A percentile compares a stretch with the other conserved stretches of the same genome.
Conservation (phyloP, 2,329 filamentous ascomycete genomes). For the Aspergillus eucalypticola region DNA sequence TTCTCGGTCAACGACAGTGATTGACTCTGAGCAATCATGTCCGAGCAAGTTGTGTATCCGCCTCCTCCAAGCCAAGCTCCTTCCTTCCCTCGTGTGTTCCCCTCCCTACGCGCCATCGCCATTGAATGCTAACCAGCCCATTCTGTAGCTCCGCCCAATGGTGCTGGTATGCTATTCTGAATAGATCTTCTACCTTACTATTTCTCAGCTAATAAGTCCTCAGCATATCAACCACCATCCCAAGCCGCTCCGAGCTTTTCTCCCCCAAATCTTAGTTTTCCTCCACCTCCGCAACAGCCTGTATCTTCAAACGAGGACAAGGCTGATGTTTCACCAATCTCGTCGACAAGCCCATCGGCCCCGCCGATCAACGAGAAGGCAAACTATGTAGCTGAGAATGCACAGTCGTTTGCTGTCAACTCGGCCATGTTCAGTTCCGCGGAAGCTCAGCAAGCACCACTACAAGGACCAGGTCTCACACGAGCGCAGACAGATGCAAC, state of each 20-base stretch:
- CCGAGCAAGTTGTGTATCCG: slow-evolving; percentile 21
- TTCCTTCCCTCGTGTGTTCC: slow-evolving; percentile 19
- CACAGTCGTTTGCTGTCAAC: neutral
- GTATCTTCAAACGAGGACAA: slow-evolving; percentile 8
- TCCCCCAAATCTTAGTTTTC: slow-evolving; percentile 16
- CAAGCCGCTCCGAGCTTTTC: slow-evolving; percentile 18
- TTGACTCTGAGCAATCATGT: neutral
- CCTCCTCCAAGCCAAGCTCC: slow-evolving; percentile 28
- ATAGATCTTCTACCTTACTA: too few species aligned
- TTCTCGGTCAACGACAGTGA: too few species aligned
- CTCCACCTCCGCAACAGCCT: slow-evolving; percentile 24
- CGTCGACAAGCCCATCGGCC: neutral
- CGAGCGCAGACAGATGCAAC: neutral
- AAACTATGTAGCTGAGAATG: neutral
- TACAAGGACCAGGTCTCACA: neutral
- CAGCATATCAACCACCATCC: slow-evolving; percentile 14
- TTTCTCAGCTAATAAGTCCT: neutral
- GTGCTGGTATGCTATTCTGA: too few species aligned
- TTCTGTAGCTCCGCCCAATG: slow-evolving; percentile 13
- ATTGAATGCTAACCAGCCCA: neutral
- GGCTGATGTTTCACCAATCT: neutral
- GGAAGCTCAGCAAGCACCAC: neutral
- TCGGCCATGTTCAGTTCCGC: fast-evolving
- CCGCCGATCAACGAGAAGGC: slow-evolving; percentile 9
- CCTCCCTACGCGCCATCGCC: neutral